Conservation (phyloP, 1,284 basidiomycete species). For the Pterulicium gracile region DNA sequence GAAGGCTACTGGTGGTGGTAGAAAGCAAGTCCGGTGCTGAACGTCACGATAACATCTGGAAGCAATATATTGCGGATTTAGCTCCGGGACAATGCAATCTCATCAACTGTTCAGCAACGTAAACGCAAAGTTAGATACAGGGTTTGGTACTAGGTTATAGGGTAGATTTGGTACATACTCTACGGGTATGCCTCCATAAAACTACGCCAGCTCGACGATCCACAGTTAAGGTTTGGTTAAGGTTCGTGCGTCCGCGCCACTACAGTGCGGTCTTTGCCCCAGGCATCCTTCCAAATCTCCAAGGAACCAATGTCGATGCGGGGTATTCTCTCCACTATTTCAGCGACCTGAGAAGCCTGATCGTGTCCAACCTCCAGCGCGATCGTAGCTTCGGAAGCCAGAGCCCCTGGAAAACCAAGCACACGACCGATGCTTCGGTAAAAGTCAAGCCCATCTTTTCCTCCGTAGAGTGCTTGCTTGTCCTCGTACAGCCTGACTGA, state of each 20-base stretch:
- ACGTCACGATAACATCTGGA: no score
- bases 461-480: conserved; percentile 69
- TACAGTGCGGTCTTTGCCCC: conserved; percentile 57
- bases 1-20: not conserved
- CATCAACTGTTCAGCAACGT: no score
- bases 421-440: conserved; percentile 65
- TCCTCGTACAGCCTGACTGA: conserved; percentile 78
- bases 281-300: conserved; percentile 72
- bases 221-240: no score
- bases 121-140: no score
- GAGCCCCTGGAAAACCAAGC: conserved; percentile 33
- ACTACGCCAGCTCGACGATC: no score
- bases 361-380: conserved; percentile 74
- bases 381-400: conserved; percentile 40
- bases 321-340: conserved; percentile 35
- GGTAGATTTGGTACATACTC: no score
- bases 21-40: no score
- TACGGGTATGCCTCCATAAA: no score
- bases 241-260: conserved; percentile 29
- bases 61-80: no score
- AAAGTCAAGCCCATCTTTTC: conserved; percentile 64
- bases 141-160: no score
- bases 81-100: no score
- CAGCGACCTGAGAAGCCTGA: conserved; percentile 55
- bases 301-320: conserved; percentile 31